Evolutionary conservation across 2,329 filamentous ascomycete species (phyloP).

Genomic region (Dendryphion nanum): DNA sequence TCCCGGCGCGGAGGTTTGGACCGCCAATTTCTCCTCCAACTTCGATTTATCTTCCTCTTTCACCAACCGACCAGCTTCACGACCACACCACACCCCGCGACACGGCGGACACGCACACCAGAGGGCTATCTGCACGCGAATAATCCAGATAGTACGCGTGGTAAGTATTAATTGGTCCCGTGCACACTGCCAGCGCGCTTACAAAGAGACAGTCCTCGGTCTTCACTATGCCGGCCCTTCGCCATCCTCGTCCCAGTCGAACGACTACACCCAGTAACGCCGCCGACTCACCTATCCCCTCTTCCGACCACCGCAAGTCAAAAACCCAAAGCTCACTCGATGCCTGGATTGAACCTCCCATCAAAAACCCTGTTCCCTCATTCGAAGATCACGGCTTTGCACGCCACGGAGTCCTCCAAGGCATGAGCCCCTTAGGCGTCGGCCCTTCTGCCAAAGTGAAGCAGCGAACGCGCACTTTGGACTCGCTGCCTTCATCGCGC

Average conservation of each 20-base stretch:
- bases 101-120: slow-evolving; percentile 26
- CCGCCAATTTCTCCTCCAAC: slow-evolving; percentile 22
- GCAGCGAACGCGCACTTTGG: slow-evolving; percentile 50
- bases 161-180: slow-evolving; percentile 20
- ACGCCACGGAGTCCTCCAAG: slow-evolving; percentile 73
- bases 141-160: slow-evolving; percentile 29
- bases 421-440: slow-evolving; percentile 79
- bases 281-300: slow-evolving; percentile 26
- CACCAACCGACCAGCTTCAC: slow-evolving; percentile 10
- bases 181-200: slow-evolving; percentile 22
- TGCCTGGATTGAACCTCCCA: slow-evolving; percentile 58
- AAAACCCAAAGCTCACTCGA: slow-evolving; percentile 42
- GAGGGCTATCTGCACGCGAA: slow-evolving; percentile 27
- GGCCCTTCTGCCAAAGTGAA: slow-evolving; percentile 64
- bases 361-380: slow-evolving; percentile 59
- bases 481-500: slow-evolving; percentile 35
- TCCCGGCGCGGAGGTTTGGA: neutral
- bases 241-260: slow-evolving; percentile 33
- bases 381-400: slow-evolving; percentile 76
- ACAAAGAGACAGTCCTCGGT: slow-evolving; percentile 29
- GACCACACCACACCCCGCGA: slow-evolving; percentile 25
- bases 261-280: slow-evolving; percentile 15
- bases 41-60: slow-evolving; percentile 10
- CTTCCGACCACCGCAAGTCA: slow-evolving; percentile 23
- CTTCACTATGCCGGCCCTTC: slow-evolving; percentile 38